Evolutionary conservation across 345 rosid genomes (phyloP), one percentile per base, ranked within the genome.

Genomic region (Eucalyptus dawsonii): DNA sequence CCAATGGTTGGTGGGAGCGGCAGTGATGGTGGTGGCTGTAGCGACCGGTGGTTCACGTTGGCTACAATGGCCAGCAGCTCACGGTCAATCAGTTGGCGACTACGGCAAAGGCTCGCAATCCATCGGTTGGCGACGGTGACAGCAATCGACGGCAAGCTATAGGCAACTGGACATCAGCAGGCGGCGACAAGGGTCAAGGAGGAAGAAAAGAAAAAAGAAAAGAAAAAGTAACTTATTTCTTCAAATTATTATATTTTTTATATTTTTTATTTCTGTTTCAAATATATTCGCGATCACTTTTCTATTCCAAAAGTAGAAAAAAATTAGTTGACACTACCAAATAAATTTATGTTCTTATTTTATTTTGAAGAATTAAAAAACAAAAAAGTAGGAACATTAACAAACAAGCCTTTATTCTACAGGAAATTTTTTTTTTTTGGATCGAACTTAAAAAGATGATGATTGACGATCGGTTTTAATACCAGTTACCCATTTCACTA

Each of bases 131-230:
- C 25, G 5, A 53, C 1, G 9, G 4, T 9, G 0, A 53, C 1
- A 19, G 2, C 0, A 9, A 4, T 53, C 10, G 2, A 53, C 11
- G 0, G 4, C 10, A 8, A 0, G 24, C 11, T 2, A 2, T 2
- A 1, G 0, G 24, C 0, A 2, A 2, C 2, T 2, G 0, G 0
- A 53, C 56, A 53, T 19, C 2, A 19, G 1, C 0, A 1, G 1
- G 58, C 0, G 0, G 2, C 2, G 0, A 2, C 1, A 8, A 0
- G 25, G 58, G 2, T 11, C 25, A 53, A 19, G 58, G 5, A 53
- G 58, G 58, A 53, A 53, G 4, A 53, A 19, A 53, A 53, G 2
- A 3, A 51, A 53, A 19, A 53, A 53, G 1, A 7, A 51, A 19
- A 53, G 0, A 17, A 53, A 17, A 53, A 53, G 21, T 19, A 53